Base-by-base conservation (phyloP, 2,329 filamentous ascomycete genomes). In the Escovopsis sp. region DNA sequence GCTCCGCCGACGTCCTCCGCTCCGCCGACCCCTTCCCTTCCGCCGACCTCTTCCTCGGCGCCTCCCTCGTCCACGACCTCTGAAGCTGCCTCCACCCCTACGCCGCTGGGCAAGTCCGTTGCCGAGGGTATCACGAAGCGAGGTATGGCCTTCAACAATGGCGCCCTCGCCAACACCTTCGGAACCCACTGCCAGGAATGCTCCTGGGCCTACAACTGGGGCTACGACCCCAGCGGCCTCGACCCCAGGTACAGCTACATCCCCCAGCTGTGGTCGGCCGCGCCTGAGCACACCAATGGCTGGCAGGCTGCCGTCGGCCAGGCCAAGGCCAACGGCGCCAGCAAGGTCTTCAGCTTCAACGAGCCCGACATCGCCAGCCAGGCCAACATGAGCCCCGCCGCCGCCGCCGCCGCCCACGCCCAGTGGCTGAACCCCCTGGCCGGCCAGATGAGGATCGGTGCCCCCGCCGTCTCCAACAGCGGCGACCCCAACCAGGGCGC, bases 141-240 rank as follows among this genome's bases (percentile, higher is more conserved):
- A 56, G 81, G 81, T 60, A 60, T 84, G 40, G 74, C 74, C 40
- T 85, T 79, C 72, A 83, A 84, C 60, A 64, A 74, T 30, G 67
- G 67, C 43, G 51, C 50, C 26, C 64, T 80, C 33, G 69, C 72
- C 56, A 60, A 65, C 43, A 52, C 60, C 48, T 78, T 84, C 57
- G 59, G 60, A 47, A 46, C 33, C 33, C 40, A 39, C 33, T 62
- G 59, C 50, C 55, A 70, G 45, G 49, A 51, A 43, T 67, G 74
- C 54, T 60, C 62, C 35, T 85, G 80, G 75, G 70, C 63, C 39
- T 82, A 82, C 69, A 83, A 83, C 72, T 85, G 81, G 81, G 76
- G 62, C 37, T 67, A 69, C 38, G 48, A 48, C 10, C 52, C 65
- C 39, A 59, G 62, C 45, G 62, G 64, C 34, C 62, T 69, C 9